These are phyloP conservation scores for Schizophyllum amplum DNA, from an alignment of 1,284 basidiomycete species.

Conservation along the genomic window DNA sequence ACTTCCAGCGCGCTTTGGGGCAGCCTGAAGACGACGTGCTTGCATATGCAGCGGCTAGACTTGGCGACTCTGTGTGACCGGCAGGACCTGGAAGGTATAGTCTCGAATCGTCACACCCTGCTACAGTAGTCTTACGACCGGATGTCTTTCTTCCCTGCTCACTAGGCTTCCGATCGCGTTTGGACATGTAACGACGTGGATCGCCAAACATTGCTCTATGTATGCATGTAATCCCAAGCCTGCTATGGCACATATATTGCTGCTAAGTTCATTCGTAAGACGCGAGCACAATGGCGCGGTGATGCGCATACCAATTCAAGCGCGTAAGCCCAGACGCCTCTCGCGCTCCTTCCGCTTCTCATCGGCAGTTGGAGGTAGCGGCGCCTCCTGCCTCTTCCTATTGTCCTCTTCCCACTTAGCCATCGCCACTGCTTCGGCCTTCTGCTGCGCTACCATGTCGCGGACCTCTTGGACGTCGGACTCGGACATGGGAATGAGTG, in stretches of 20 bases:
- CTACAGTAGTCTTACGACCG: background rate
- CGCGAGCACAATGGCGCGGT: no score
- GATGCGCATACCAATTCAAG: background rate
- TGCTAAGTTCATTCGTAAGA: no score
- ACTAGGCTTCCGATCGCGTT: constrained; percentile 8
- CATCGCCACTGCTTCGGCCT: constrained; percentile 32
- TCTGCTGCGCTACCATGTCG: constrained; percentile 48
- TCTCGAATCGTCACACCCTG: background rate
- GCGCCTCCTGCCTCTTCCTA: constrained; percentile 26
- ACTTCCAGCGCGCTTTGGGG: constrained; percentile 79
- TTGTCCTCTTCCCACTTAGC: constrained; percentile 31
- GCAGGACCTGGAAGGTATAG: constrained; percentile 65
- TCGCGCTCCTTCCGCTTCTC: constrained; percentile 6
- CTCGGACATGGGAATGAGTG: constrained; percentile 65
- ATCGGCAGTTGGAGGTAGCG: background rate
- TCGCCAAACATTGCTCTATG: no score
- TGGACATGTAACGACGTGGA: constrained; percentile 1
- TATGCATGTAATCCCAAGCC: no score
- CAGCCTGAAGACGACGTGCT: constrained; percentile 70
- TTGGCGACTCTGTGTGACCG: constrained; percentile 64
- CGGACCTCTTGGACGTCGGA: constrained; percentile 68
- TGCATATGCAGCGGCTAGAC: constrained; percentile 70
- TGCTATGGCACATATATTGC: no score
- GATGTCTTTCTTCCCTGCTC: background rate
- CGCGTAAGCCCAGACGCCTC: background rate